Evolutionary conservation across 768 basidiomycete species (phyloP).

Genomic region (Tricholoma sp.): DNA sequence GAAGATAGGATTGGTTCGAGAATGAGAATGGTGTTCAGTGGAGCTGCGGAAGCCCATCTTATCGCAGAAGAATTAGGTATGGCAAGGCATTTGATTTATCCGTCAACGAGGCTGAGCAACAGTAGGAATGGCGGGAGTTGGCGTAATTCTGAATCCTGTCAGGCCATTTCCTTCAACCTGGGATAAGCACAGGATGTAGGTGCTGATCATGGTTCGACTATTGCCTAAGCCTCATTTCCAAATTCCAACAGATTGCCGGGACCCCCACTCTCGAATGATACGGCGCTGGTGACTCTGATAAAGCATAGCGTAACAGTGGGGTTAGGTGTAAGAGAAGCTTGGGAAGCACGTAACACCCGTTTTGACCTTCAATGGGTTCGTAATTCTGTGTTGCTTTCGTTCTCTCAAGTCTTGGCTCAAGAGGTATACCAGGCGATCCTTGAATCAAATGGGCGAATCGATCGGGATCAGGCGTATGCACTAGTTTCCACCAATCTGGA

Average conservation of each 20-base stretch:
- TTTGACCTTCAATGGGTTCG: conserved; percentile 77
- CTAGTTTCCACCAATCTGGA: conserved; percentile 44
- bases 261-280: conserved; percentile 63
- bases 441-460: conserved; percentile 42
- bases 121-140: conserved; percentile 42
- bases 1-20: conserved; percentile 51
- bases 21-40: conserved; percentile 58
- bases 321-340: conserved; percentile 60
- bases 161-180: conserved; percentile 69
- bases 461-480: conserved; percentile 35
- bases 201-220: not conserved
- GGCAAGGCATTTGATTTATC: not conserved
- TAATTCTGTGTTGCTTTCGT: not conserved
- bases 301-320: conserved; percentile 78
- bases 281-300: conserved; percentile 57
- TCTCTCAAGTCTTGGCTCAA: not conserved
- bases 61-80: conserved; percentile 63
- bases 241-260: conserved; percentile 52
- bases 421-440: conserved; percentile 32
- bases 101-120: not conserved
- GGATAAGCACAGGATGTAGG: conserved; percentile 66
- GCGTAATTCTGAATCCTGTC: conserved; percentile 48
- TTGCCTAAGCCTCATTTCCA: conserved; percentile 5
- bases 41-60: conserved; percentile 59
- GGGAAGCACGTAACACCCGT: conserved; percentile 69